These are phyloP conservation scores for Septoria linicola DNA, from an alignment of 2,329 filamentous ascomycete genomes.

Conservation along the genomic window DNA sequence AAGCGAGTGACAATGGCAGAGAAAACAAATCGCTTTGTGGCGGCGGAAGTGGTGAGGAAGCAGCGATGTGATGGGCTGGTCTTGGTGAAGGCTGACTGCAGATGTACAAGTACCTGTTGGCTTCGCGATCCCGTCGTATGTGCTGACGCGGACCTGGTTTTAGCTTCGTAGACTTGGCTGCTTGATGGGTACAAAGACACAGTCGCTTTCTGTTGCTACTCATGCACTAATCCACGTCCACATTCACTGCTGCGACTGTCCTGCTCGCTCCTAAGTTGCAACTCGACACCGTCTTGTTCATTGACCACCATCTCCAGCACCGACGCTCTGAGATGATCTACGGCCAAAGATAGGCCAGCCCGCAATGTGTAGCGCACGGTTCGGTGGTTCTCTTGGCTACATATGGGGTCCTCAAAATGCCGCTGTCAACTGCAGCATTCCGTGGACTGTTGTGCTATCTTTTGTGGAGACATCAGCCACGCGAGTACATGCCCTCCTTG, in stretches of 20 bases:
- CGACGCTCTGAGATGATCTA: neutral
- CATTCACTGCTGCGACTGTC: too few species aligned
- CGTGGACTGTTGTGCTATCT: neutral
- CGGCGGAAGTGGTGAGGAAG: neutral
- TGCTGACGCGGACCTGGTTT: too few species aligned
- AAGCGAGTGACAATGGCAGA: slow-evolving; percentile 6
- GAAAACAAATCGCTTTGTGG: neutral
- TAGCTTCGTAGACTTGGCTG: too few species aligned
- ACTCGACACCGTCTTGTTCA: too few species aligned
- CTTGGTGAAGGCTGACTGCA: neutral
- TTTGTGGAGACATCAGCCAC: neutral
- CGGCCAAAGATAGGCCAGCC: neutral
- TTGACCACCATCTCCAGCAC: neutral
- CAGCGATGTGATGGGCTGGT: neutral
- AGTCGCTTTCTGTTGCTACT: too few species aligned
- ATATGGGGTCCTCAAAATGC: neutral
- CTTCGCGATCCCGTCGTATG: too few species aligned
- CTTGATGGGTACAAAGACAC: too few species aligned
- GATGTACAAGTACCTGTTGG: neutral
- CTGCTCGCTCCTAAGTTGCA: too few species aligned
- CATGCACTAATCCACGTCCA: too few species aligned
- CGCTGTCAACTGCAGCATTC: neutral
- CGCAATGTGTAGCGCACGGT: neutral
- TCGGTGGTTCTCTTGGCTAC: neutral
- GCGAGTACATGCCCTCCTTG: too few species aligned